These are phyloP conservation scores for Pisolithus marmoratus DNA, from an alignment of 768 basidiomycete genomes.

Conservation along the genomic window DNA sequence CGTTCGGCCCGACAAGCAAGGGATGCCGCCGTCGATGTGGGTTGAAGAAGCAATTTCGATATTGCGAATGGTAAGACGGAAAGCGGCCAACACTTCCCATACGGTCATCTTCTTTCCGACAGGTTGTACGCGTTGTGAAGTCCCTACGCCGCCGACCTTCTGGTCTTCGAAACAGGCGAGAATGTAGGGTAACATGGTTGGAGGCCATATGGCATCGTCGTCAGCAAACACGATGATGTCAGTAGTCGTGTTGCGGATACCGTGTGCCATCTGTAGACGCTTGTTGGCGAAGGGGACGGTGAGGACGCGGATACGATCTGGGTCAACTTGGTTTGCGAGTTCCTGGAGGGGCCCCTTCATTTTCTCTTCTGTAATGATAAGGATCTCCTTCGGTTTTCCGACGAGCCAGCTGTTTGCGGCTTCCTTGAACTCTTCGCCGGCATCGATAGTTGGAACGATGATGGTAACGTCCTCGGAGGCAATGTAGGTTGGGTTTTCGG, in stretches of 20 bases:
- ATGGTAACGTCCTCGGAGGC: slow-evolving; percentile 93
- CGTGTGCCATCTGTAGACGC: slow-evolving; percentile 89
- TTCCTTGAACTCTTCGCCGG: slow-evolving; percentile 93
- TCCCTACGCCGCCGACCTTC: slow-evolving; percentile 88
- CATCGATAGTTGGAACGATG: slow-evolving; percentile 94
- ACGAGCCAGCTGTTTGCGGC: slow-evolving; percentile 90
- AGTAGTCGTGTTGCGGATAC: slow-evolving; percentile 84
- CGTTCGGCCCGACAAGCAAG: slow-evolving; percentile 88
- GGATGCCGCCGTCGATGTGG: slow-evolving; percentile 89
- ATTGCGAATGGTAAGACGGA: slow-evolving; percentile 88
- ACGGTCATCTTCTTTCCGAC: slow-evolving; percentile 78
- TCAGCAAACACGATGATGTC: slow-evolving; percentile 95
- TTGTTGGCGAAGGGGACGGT: slow-evolving; percentile 94
- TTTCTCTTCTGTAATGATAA: slow-evolving; percentile 78
- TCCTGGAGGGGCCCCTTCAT: slow-evolving; percentile 88
- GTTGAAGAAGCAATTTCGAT: slow-evolving; percentile 87
- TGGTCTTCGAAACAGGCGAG: slow-evolving; percentile 95
- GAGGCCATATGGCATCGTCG: slow-evolving; percentile 95
- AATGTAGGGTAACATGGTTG: slow-evolving; percentile 81
- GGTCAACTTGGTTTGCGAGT: slow-evolving; percentile 83
- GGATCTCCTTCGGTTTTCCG: slow-evolving; percentile 82
- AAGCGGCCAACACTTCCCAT: slow-evolving; percentile 93
- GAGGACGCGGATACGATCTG: slow-evolving; percentile 75
- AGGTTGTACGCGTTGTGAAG: slow-evolving; percentile 82
- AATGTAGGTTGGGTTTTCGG: slow-evolving; percentile 85